Percentiles rank a stretch among this genome's conserved stretches.
These are phyloP conservation scores for Thecamonas trahens DNA, from an alignment of 78 protist species.

Conservation along the genomic window DNA sequence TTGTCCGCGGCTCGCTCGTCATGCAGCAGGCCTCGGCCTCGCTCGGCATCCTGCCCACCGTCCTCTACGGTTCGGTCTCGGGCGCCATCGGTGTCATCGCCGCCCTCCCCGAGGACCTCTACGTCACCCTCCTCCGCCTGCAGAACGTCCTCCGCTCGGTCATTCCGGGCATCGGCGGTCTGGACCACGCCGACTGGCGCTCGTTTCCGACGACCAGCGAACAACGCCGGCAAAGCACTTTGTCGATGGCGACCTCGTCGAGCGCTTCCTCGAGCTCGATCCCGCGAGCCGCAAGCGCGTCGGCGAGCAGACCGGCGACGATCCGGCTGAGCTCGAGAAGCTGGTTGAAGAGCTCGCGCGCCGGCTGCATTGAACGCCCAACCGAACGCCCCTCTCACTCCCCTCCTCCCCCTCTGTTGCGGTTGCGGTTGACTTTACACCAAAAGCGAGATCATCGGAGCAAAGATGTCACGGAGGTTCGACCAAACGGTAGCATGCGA, in stretches of 20 bases:
- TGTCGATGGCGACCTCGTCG: slow-evolving; percentile 86
- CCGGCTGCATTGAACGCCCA: neutral
- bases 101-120: slow-evolving; percentile 17
- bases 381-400: too few species aligned
- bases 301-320: neutral
- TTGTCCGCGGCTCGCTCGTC: slow-evolving; percentile 33
- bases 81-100: slow-evolving; percentile 78
- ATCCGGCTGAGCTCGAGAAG: neutral
- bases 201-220: slow-evolving; percentile 39
- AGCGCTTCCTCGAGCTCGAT: slow-evolving; percentile 50
- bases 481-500: too few species aligned
- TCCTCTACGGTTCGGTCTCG: slow-evolving; percentile 53
- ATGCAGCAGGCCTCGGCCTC: slow-evolving; percentile 4
- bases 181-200: slow-evolving; percentile 39
- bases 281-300: neutral
- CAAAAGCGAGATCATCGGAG: too few species aligned
- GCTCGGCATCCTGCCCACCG: slow-evolving; percentile 28
- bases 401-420: neutral
- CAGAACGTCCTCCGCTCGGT: slow-evolving; percentile 28
- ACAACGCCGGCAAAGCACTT: slow-evolving; percentile 24
- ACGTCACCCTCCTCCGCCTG: neutral
- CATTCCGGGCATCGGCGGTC: slow-evolving; percentile 70
- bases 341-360: neutral
- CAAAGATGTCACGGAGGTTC: too few species aligned
- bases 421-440: neutral